Conservation (phyloP, 2,329 filamentous ascomycete species). For the Trichoderma polysporum region DNA sequence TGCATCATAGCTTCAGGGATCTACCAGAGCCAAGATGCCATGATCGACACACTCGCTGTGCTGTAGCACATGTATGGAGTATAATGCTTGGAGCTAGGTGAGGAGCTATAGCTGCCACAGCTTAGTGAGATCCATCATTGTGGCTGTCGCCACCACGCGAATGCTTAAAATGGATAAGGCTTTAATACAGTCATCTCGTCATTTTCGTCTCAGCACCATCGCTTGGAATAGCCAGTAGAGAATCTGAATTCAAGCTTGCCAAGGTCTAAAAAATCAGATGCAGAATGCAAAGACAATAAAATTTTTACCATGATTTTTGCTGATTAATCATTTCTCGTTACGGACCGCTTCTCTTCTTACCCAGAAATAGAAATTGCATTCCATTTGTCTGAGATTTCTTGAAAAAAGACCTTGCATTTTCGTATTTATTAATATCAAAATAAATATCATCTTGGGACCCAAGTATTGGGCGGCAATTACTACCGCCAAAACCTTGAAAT, state of each 20-base stretch:
- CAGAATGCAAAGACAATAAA: too few species aligned
- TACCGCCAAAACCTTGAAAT: too few species aligned
- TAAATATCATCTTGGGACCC: too few species aligned
- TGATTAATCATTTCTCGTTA: too few species aligned
- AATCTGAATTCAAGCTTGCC: background rate
- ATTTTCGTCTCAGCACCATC: background rate
- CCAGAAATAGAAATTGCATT: too few species aligned
- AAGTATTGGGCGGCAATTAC: too few species aligned
- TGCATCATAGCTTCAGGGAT: background rate
- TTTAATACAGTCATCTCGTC: background rate
- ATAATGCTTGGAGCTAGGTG: background rate
- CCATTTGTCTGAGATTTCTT: too few species aligned
- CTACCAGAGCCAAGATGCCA: background rate
- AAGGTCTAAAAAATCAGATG: too few species aligned
- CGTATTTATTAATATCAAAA: too few species aligned
- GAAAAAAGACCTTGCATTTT: too few species aligned
- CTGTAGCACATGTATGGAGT: background rate
- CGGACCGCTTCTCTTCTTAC: too few species aligned
- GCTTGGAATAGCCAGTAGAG: background rate
- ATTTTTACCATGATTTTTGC: too few species aligned
- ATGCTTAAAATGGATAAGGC: background rate
- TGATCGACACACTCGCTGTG: background rate
- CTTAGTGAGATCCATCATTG: conserved; percentile 10
- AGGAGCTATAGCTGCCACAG: background rate
- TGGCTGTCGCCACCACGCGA: conserved; percentile 2